Percentiles rank a stretch among this genome's conserved stretches.
Conservation (phyloP, 2,329 filamentous ascomycete genomes). For the Phoma sp. region DNA sequence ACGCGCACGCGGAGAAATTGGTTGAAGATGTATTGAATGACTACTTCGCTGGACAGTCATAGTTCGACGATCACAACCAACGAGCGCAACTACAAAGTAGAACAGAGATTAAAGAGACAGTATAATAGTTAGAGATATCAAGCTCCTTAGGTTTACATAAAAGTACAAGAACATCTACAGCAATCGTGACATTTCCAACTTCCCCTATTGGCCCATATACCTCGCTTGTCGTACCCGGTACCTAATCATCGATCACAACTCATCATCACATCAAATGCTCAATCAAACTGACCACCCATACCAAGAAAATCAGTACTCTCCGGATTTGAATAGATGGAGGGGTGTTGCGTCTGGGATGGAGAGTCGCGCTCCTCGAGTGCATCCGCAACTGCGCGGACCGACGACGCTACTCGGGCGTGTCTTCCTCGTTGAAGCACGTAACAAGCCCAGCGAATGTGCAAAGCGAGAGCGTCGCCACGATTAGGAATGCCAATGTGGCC, state of each 20-base stretch:
- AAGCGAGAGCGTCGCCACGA: constrained; percentile 22
- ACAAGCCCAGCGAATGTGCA: constrained; percentile 24
- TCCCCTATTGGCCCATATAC: too few relatives aligned
- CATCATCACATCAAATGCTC: not conserved
- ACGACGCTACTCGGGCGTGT: not conserved
- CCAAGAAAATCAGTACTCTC: not conserved
- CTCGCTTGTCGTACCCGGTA: too few relatives aligned
- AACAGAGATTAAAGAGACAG: too few relatives aligned
- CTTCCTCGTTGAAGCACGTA: not conserved
- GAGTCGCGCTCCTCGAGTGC: not conserved
- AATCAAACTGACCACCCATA: not conserved
- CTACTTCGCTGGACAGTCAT: not conserved
- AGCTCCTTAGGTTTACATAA: too few relatives aligned
- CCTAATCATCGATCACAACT: not conserved
- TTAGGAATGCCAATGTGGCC: constrained; percentile 25
- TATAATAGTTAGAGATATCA: too few relatives aligned
- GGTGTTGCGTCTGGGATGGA: not conserved
- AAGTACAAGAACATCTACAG: too few relatives aligned
- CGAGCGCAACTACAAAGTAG: too few relatives aligned
- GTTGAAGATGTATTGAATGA: constrained; percentile 19
- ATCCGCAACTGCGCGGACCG: not conserved
- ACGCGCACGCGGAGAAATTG: constrained; percentile 42
- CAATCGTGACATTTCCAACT: too few relatives aligned
- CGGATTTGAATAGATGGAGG: not conserved
- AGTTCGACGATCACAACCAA: not conserved